Percentiles rank a stretch among this genome's conserved stretches.
Evolutionary conservation across 164 flowering plant species (phyloP).

Genomic region (grape (Vitis vinifera)): ASM3070453v1 NC_081818.1:28570501-28571000

Average conservation of each 20-base stretch:
- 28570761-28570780: constrained; percentile 23
- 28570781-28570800: constrained; percentile 24
- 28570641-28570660: constrained; percentile 30
- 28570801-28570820: constrained; percentile 19
- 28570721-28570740: constrained; percentile 2
- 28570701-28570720: constrained; percentile 7
- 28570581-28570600: constrained; percentile 38
- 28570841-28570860: not conserved
- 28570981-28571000: too few species aligned
- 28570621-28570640: constrained; percentile 38
- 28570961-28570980: too few species aligned
- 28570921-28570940: too few species aligned
- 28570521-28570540: constrained; percentile 59
- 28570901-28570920: too few species aligned
- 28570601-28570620: constrained; percentile 38
- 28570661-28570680: constrained; percentile 41
- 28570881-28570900: too few species aligned
- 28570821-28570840: constrained; percentile 13
- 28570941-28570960: too few species aligned
- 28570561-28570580: constrained; percentile 39
- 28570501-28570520: constrained; percentile 51
- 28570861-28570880: not conserved
- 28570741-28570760: not conserved
- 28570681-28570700: constrained; percentile 32
- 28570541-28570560: constrained; percentile 35